Evolutionary conservation across 331 rosid species (phyloP).

Genomic region (Pyrus hybrid): DNA sequence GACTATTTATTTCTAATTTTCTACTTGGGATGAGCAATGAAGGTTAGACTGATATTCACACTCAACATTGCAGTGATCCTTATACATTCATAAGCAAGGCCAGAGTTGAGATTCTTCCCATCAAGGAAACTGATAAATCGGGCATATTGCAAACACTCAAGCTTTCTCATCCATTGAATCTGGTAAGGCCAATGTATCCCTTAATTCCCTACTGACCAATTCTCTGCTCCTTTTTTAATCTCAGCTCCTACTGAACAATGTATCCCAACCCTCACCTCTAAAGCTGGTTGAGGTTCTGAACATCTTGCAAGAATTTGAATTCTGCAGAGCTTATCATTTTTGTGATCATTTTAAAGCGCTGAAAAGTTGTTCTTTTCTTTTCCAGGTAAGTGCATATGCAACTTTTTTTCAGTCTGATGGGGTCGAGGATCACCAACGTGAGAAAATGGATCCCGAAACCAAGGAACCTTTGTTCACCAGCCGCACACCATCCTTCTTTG

Average conservation of each 20-base stretch:
- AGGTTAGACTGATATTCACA: neutral
- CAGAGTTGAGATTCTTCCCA: neutral
- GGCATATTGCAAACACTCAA: constrained; percentile 9
- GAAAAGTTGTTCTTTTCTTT: neutral
- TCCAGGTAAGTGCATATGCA: constrained; percentile 24
- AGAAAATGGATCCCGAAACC: neutral
- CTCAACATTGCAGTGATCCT: constrained; percentile 13
- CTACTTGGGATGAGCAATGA: neutral
- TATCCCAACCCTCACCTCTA: neutral
- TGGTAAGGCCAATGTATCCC: constrained; percentile 18
- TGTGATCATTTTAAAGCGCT: neutral
- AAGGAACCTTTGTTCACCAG: constrained; percentile 16
- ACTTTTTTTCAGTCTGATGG: neutral
- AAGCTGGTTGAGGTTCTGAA: neutral
- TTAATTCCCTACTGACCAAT: too few relatives aligned
- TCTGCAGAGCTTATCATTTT: neutral
- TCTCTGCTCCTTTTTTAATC: too few relatives aligned
- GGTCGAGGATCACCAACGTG: neutral
- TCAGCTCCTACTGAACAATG: too few relatives aligned
- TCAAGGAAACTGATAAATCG: neutral
- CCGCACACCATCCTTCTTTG: neutral
- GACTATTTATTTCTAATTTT: too few relatives aligned
- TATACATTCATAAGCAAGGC: constrained; percentile 1
- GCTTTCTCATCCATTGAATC: neutral
- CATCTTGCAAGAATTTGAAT: neutral